Base-by-base conservation (phyloP, 2,329 filamentous ascomycete species). In the Trichophyton benhamiae region DNA sequence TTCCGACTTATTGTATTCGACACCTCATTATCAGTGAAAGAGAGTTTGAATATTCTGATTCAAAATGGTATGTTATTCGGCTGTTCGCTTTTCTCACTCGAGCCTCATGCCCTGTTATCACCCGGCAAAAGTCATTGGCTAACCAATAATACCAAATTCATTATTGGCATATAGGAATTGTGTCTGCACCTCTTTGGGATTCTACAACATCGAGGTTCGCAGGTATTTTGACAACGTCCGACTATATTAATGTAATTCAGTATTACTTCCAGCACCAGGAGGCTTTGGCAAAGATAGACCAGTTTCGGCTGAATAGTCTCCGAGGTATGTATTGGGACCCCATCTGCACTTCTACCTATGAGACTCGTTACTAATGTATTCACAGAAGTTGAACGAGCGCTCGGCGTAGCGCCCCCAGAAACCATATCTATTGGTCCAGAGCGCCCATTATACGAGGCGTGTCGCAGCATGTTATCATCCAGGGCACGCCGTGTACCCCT, bases 251-350 rank as follows among this genome's bases (percentile, higher is more conserved):
- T 71, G 87, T 99, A 62, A 95, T 99, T 46, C 92, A 97, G 74
- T 99, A 99, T 76, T 97, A 99, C 79, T 96, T 91, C 80, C 91
- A 97, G 75, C 95, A 94, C 68, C 94, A 92, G 1, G 89, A 95
- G 67, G 88, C 91, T 62, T 83, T 97, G 64, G 85, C 86, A 66
- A 86, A 92, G 71, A 88, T 99, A 68, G 94, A 97, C 67, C 89
- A 96, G 74, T 96, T 99, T 73, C 87, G 90, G 55, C 78, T 99
- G 64, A 92, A 89, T 76, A 96, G 90, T 71, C 82, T 99, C 62
- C 84, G 92, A 82, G 89, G 91, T 95, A 79, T 55, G 33, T 13
- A 6, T 68, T 58, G 13, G 64, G 62, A 33, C 48, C 36, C 36
- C 8, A 20, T 25, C 15, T 8, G 13, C 27, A 15, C 25, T 20